Evolutionary conservation across 176 grass and related monocot genomes (phyloP).

Genomic region (Ensete ventricosum): DNA sequence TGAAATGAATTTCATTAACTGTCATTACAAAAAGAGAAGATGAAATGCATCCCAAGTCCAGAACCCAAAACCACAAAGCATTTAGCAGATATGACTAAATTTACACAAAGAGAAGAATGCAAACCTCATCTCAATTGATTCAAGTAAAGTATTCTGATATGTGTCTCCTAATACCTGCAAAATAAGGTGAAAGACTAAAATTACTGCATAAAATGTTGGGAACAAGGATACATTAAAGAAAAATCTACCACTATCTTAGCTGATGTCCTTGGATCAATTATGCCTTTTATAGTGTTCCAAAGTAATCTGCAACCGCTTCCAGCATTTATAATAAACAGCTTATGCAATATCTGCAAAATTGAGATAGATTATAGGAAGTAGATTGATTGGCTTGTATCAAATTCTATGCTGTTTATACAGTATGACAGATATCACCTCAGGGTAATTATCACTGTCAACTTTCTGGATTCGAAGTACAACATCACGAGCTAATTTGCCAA

Average conservation of each 20-base stretch:
- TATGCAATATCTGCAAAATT: constrained; percentile 33
- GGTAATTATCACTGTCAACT: constrained; percentile 43
- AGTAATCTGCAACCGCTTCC: constrained; percentile 38
- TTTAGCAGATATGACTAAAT: not conserved
- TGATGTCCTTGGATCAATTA: constrained; percentile 43
- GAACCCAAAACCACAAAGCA: not conserved
- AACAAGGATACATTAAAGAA: not conserved
- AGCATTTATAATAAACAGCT: constrained; percentile 42
- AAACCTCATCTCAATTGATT: constrained; percentile 32
- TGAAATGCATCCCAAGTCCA: not conserved
- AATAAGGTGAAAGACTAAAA: not conserved
- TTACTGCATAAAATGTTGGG: constrained; percentile 1
- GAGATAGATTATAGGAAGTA: constrained; percentile 3
- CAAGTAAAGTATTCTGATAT: constrained; percentile 33
- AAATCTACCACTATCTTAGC: constrained; percentile 33
- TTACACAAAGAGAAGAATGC: not conserved
- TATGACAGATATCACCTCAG: constrained; percentile 26
- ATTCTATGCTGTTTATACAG: not conserved
- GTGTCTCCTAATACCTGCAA: constrained; percentile 36
- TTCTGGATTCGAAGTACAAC: constrained; percentile 37
- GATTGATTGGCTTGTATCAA: not conserved
- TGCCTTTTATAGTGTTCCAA: constrained; percentile 41
- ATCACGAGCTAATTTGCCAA: constrained; percentile 41
- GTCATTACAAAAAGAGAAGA: constrained; percentile 7
- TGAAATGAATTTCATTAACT: constrained; percentile 16